Base-by-base conservation (phyloP, 768 basidiomycete species). In the Lyophyllum decastes region DNA sequence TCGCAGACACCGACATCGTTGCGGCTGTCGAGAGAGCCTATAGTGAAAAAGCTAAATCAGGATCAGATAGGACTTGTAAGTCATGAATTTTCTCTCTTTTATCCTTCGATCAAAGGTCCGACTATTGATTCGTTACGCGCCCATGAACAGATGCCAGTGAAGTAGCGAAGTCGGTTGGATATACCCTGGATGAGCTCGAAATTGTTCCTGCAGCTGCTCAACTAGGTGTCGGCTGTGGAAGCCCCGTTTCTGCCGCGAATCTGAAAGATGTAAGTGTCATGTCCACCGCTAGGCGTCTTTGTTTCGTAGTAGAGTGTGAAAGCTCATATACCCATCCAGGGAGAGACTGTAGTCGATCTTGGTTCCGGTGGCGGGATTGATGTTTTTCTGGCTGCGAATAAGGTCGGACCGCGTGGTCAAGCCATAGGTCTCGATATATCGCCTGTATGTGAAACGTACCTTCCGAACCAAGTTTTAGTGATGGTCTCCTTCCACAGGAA, bases 291-390 rank as follows among this genome's bases (percentile, higher is more conserved):
- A 12, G 16, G 8, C 19, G 19, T 25, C 11, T 10, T 16, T 26
- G 16, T 27, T 27, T 30, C 46, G 24, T 10, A 21, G 22, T 14
- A 10, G 45, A 2, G 11, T 46, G 16, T 26, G 35, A 25, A 30
- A 9, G 30, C 17, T 22, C 54, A 47, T 27, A 22, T 22, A 24
- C n/a, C 27, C n/a, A n/a, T 27, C 19, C 58, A 85, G 84, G 85
- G 85, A 45, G 85, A 87, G 68, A 72, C 65, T 0, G 78, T 85
- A 3, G 64, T 87, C 1, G 82, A 87, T 64, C 73, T 87, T 7
- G 85, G 85, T 8, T 82, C 78, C 2, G 84, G 85, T 0, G 82
- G 77, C 1, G 85, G 85, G 0, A 71, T 83, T 11, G 83, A 86
- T 59, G 73, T 86, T 27, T 77, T 87, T 49, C 73, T 84, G 10